Conservation (phyloP, 2,329 filamentous ascomycete genomes). For the Tolypocladium paradoxum region DNA sequence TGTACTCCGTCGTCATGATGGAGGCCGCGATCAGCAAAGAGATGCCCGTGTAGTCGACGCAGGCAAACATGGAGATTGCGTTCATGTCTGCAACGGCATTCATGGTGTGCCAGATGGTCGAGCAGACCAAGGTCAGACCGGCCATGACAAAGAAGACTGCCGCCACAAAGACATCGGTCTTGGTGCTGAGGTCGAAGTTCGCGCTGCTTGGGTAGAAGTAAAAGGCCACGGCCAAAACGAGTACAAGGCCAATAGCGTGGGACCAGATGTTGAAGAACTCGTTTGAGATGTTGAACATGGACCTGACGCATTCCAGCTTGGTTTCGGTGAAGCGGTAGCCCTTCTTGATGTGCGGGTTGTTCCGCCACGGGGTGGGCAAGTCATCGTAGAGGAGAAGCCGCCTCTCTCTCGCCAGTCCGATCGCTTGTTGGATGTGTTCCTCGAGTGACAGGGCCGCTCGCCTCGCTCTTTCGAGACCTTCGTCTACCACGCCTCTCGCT, state of each 20-base stretch:
- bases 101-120: constrained; percentile 97
- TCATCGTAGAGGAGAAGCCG: constrained; percentile 84
- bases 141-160: constrained; percentile 94
- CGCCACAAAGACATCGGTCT: constrained; percentile 80
- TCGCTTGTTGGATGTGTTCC: constrained; percentile 72
- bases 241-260: constrained; percentile 76
- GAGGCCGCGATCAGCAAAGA: constrained; percentile 88
- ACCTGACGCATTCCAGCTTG: constrained; percentile 78
- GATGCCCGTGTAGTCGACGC: constrained; percentile 97
- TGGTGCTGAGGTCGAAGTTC: constrained; percentile 80
- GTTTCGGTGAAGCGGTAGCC: constrained; percentile 93
- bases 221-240: constrained; percentile 81
- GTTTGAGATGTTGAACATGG: constrained; percentile 77
- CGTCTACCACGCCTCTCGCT: constrained; percentile 67
- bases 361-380: constrained; percentile 80
- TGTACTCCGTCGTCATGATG: constrained; percentile 98
- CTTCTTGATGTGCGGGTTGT: constrained; percentile 84
- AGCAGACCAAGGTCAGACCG: constrained; percentile 89
- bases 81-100: constrained; percentile 86
- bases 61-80: constrained; percentile 89
- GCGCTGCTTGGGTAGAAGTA: constrained; percentile 88
- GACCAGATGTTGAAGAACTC: constrained; percentile 98
- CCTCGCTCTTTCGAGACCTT: constrained; percentile 71
- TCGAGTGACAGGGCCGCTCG: constrained; percentile 74
- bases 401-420: constrained; percentile 62